Evolutionary conservation across 306 rosid genomes (phyloP).

Genomic region (Prunus mume): DNA sequence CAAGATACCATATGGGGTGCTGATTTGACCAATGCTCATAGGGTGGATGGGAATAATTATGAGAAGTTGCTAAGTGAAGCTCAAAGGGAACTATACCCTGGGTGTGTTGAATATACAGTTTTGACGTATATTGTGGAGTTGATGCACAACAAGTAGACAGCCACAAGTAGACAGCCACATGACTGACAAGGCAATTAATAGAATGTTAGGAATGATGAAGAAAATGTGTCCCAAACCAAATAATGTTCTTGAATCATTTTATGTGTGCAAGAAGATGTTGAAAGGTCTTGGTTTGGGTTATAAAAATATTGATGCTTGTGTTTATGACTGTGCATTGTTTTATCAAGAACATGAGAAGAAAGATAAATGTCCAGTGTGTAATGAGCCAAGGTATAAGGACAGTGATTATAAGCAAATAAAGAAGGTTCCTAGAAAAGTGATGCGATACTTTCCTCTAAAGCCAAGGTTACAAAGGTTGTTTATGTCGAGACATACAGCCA

Average conservation of each 20-base stretch:
- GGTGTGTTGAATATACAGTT: background rate
- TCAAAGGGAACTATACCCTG: background rate
- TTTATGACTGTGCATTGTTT: background rate
- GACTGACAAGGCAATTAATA: background rate
- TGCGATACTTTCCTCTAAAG: background rate
- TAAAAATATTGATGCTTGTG: background rate
- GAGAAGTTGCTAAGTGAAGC: background rate
- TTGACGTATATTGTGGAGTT: background rate
- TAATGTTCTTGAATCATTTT: background rate
- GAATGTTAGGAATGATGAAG: background rate
- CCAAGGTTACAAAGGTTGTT: background rate
- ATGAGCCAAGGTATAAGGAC: background rate
- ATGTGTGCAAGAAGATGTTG: background rate
- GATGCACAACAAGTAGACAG: background rate
- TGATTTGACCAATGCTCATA: background rate
- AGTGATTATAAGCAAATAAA: background rate
- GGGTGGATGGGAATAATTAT: background rate
- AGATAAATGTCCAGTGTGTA: background rate
- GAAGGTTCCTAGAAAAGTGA: background rate
- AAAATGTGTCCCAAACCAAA: background rate
- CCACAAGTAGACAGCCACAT: background rate
- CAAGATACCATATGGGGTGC: background rate
- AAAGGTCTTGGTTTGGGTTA: background rate
- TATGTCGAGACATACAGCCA: background rate
- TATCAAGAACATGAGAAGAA: background rate